Base-by-base conservation (phyloP, 139 green algal genomes). In the Coelastrella sp. region DNA sequence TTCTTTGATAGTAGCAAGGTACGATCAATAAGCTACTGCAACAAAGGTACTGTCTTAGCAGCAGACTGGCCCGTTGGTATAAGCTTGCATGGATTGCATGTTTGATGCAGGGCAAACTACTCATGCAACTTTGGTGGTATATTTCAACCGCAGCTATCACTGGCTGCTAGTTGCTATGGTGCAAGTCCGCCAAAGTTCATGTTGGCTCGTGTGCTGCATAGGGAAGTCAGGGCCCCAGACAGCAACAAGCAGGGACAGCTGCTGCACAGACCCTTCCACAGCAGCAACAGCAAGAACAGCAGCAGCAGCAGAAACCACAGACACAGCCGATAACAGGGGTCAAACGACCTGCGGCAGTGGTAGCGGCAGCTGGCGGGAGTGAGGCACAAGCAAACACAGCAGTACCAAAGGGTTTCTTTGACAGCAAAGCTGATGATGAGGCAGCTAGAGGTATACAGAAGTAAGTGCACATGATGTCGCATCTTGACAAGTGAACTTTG, bases 341-440 rank as follows among this genome's bases (percentile, higher is more conserved):
- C 35, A 62, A 60, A 43, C 62, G 62, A 38, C 23, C 59, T 69
- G n/a, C 78, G 30, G 19, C 79, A 53, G 41, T 37, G 30, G 11
- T 40, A 7, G 83, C 38, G 21, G 63, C 37, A 32, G 83, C 9
- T 34, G 45, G 48, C 13, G 30, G 9, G 48, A 63, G 13, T n/a
- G 41, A 9, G n/a, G 64, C 27, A 51, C 43, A 32, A 75, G 75
- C 51, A 71, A 50, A 66, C 25, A 53, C 75, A 71, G 75, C 53
- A 59, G 53, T 69, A 34, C 53, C 75, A 3, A 80, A 80, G 13
- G 72, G 90, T 13, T 94, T 93, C 48, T 94, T 93, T 80, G 68
- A 87, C 48, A 84, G 92, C 89, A 91, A 90, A 71, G 76, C 67
- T 3, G 90, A 88, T 5, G 91, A 93, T 80, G 89, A 91, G n/a